A percentile compares a stretch with the other conserved stretches of the same genome.
phyloP scores from a whole-genome alignment of 2,329 filamentous ascomycete genomes.

The Aspergillus arachidicola region DNA sequence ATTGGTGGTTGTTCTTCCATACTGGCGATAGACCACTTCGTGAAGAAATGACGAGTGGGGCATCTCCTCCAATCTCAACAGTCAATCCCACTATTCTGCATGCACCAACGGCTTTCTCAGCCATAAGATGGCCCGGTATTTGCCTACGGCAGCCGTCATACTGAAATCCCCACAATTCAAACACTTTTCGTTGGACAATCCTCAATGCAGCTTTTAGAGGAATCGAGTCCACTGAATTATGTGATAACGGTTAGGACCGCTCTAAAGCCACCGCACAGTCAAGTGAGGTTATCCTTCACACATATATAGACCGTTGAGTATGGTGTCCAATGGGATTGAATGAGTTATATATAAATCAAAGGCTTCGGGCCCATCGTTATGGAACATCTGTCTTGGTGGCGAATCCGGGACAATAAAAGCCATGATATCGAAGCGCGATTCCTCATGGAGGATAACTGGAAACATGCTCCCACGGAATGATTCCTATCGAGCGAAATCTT shows the following conservation, averaged over 20 bases:
- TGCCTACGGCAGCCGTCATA: neutral
- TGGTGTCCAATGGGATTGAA: neutral
- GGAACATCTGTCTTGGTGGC: neutral
- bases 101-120: neutral
- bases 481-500: neutral
- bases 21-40: neutral
- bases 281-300: neutral
- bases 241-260: neutral
- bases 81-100: conserved; percentile 1
- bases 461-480: neutral
- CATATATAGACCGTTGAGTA: neutral
- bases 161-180: neutral
- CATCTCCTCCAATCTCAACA: neutral
- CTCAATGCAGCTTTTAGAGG: neutral
- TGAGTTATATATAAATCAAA: neutral
- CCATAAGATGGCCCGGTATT: neutral
- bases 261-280: neutral
- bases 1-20: neutral
- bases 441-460: neutral
- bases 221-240: neutral
- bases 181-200: neutral
- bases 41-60: neutral
- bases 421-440: neutral
- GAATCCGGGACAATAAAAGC: neutral
- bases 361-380: neutral